Evolutionary conservation across 1,284 basidiomycete species (phyloP).

Genomic region (Ceratobasidium sp.): DNA sequence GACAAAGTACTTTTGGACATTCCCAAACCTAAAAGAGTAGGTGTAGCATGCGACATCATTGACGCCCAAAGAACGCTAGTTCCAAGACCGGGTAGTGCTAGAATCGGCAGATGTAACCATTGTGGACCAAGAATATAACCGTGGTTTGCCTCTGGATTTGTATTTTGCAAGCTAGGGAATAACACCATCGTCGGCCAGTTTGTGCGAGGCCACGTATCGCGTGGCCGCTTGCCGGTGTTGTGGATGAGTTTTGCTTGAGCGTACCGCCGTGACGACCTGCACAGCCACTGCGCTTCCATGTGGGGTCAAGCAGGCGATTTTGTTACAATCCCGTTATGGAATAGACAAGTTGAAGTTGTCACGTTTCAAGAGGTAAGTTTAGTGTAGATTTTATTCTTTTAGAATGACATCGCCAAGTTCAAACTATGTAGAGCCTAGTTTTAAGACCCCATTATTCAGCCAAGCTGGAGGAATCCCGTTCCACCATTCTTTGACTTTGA

Average conservation of each 20-base stretch:
- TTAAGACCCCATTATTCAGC: conserved; percentile 23
- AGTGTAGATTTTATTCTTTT: neutral
- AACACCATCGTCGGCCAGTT: conserved; percentile 30
- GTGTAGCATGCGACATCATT: conserved; percentile 40
- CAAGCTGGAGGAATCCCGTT: conserved; percentile 36
- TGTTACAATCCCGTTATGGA: neutral
- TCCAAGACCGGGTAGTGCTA: conserved; percentile 37
- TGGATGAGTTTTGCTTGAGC: conserved; percentile 23
- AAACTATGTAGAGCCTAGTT: conserved; percentile 6
- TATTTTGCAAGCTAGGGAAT: conserved; percentile 29
- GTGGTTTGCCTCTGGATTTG: conserved; percentile 23
- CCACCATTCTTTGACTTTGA: conserved; percentile 41
- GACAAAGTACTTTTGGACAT: conserved; percentile 89
- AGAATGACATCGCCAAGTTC: neutral
- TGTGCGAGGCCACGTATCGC: conserved; percentile 14
- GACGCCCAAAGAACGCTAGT: conserved; percentile 39
- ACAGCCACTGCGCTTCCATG: conserved; percentile 40
- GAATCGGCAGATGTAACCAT: conserved; percentile 37
- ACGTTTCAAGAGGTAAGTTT: too few species aligned
- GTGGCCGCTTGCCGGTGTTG: conserved; percentile 14
- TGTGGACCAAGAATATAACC: conserved; percentile 39
- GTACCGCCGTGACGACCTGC: conserved; percentile 16
- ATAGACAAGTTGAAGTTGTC: neutral
- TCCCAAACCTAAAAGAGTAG: conserved; percentile 79
- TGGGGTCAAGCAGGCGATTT: conserved; percentile 13